Evolutionary conservation across 129 eudicot genomes (phyloP), one percentile per base, ranked within the genome.

Genomic region (Lonicera japonica): DNA sequence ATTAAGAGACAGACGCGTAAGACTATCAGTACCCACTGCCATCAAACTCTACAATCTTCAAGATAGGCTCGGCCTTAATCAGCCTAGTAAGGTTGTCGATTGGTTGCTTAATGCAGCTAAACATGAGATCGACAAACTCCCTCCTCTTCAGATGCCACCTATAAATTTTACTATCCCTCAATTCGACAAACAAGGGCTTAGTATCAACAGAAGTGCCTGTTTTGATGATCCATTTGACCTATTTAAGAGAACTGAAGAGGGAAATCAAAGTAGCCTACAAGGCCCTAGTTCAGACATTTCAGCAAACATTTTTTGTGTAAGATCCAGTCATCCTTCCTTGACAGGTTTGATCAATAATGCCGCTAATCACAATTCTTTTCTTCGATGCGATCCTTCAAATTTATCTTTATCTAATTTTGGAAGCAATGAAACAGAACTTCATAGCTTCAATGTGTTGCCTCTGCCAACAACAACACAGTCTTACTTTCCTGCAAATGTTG

Each of bases 51-150:
- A 90, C 64, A 95, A 90, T 71, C 95, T 90, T 57, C 97, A 90
- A 90, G 88, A 90, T 10, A 78, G 97, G 20, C 75, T 90, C 18
- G 97, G 97, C 54, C 80, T 89, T 10, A 86, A 73, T 64, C 97
- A 89, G 68, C 97, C 97, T 11, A 89, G 97, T 60, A 89, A 89
- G 21, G 97, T 81, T 11, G 87, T 90, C 13, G 97, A 90, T 79
- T 90, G 97, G 97, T 74, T 90, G 64, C 88, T 90, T 8, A 79
- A 83, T 52, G 86, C 70, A 0, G 90, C 97, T 1, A 90, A 86
- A 75, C 47, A 79, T 25, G 97, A 90, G 41, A 90, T 90, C 18
- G 91, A 90, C 58, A 73, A 90, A 59, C 84, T 90, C 40, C 97
- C 97, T 7, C 97, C 97, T 17, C 86, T 90, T 10, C 97, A 84